A percentile compares a stretch with the other conserved stretches of the same genome.
Evolutionary conservation across 2,329 filamentous ascomycete genomes (phyloP).

Genomic region (Colletotrichum eleusines): DNA sequence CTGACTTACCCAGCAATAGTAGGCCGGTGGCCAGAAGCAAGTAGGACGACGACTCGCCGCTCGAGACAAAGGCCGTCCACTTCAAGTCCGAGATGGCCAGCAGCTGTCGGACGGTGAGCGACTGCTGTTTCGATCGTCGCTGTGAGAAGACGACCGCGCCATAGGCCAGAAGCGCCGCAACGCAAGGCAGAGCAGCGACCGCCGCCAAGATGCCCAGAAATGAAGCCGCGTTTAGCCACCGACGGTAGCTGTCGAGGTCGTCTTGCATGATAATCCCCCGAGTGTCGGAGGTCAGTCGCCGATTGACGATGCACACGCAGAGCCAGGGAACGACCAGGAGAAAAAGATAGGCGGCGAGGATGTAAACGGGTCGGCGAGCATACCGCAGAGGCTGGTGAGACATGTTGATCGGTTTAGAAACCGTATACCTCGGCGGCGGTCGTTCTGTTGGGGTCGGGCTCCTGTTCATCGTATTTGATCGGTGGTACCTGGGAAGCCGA

Average conservation of each 20-base stretch:
- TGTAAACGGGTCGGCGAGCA: constrained; percentile 33
- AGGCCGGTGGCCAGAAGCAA: constrained; percentile 31
- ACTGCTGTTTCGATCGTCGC: constrained; percentile 27
- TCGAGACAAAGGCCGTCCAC: constrained; percentile 35
- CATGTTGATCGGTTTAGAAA: constrained; percentile 24
- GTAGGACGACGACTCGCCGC: constrained; percentile 26
- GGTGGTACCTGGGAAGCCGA: neutral
- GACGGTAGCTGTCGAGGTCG: constrained; percentile 29
- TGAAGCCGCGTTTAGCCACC: constrained; percentile 30
- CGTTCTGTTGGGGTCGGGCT: constrained; percentile 14
- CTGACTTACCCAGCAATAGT: constrained; percentile 23
- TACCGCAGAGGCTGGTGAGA: constrained; percentile 35
- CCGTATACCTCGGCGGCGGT: constrained; percentile 32
- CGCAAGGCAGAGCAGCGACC: constrained; percentile 36
- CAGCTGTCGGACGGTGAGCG: constrained; percentile 34
- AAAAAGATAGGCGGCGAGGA: constrained; percentile 34
- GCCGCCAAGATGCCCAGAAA: constrained; percentile 36
- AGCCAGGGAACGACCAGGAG: constrained; percentile 36
- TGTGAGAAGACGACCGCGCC: constrained; percentile 39
- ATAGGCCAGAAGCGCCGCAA: constrained; percentile 35
- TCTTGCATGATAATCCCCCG: constrained; percentile 31
- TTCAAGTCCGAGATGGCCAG: constrained; percentile 35
- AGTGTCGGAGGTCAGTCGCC: constrained; percentile 22
- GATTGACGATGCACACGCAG: constrained; percentile 31
- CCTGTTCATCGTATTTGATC: constrained; percentile 28